These are phyloP conservation scores for Cryptococcus sp. DNA, from an alignment of 1,284 basidiomycete species.

Conservation along the genomic window DNA sequence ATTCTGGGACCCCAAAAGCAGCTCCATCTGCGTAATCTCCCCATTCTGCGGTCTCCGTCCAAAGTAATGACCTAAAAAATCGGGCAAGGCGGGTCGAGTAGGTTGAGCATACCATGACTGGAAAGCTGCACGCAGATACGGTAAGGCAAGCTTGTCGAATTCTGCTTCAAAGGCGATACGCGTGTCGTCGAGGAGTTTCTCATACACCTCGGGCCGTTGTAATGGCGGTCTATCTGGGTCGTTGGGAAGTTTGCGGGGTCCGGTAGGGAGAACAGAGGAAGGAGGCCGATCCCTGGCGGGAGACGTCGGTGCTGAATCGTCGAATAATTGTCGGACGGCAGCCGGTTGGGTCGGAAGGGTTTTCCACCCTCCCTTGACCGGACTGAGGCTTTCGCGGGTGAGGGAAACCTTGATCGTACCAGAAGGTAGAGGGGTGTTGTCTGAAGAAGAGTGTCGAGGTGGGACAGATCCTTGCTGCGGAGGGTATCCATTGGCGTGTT, in stretches of 20 bases:
- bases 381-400: not conserved
- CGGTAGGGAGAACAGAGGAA: slow-evolving; percentile 2
- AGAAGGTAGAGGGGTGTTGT: not conserved
- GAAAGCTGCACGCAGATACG: slow-evolving; percentile 39
- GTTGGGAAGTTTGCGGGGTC: not conserved
- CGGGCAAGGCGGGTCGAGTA: slow-evolving; percentile 18
- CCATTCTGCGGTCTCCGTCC: slow-evolving; percentile 21
- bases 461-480: no score
- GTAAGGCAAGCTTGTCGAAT: slow-evolving; percentile 10
- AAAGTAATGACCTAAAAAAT: slow-evolving; percentile 38
- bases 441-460: no score
- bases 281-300: not conserved
- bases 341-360: not conserved
- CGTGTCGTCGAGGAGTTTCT: slow-evolving; percentile 18
- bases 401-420: not conserved
- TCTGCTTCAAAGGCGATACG: no score
- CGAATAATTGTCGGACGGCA: slow-evolving; percentile 6
- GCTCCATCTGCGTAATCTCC: slow-evolving; percentile 32
- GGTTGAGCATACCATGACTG: slow-evolving; percentile 29
- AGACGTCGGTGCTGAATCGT: not conserved
- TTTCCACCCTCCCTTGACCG: slow-evolving; percentile 4
- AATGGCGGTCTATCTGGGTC: slow-evolving; percentile 2
- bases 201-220: slow-evolving; percentile 7
- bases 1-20: slow-evolving; percentile 17
- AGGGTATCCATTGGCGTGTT: no score